Evolutionary conservation across 177 flowering plant species (phyloP).

Genomic region (Telopea speciosissima): DNA sequence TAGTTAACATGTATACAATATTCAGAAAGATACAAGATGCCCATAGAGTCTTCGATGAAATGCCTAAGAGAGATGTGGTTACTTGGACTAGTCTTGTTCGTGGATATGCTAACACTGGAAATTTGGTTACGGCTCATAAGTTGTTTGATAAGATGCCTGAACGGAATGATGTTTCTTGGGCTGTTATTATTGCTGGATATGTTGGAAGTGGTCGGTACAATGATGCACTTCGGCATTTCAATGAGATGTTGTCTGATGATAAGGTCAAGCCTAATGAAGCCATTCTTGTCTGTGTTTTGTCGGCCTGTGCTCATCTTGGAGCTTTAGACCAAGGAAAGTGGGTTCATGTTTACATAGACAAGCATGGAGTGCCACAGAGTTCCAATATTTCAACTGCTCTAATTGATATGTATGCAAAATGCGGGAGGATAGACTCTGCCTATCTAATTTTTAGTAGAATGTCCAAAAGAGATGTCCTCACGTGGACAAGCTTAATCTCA

Average conservation of each 20-base stretch:
- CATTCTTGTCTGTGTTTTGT: constrained; percentile 44
- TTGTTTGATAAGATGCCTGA: constrained; percentile 37
- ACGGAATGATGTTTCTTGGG: constrained; percentile 44
- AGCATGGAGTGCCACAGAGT: constrained; percentile 17
- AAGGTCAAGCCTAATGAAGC: constrained; percentile 47
- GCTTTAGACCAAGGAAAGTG: constrained; percentile 53
- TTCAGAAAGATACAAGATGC: constrained; percentile 31
- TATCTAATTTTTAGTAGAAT: constrained; percentile 23
- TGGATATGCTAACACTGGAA: constrained; percentile 36
- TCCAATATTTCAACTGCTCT: constrained; percentile 41
- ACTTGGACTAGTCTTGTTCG: constrained; percentile 53
- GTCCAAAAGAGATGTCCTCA: constrained; percentile 25
- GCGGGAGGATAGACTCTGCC: constrained; percentile 46
- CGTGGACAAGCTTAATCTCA: constrained; percentile 43
- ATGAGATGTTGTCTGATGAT: constrained; percentile 25
- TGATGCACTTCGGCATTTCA: constrained; percentile 38
- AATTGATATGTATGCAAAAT: constrained; percentile 64
- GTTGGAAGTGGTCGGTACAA: constrained; percentile 29
- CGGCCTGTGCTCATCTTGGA: constrained; percentile 56
- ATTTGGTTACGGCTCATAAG: constrained; percentile 27
- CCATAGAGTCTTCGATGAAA: constrained; percentile 37
- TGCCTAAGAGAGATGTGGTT: constrained; percentile 39
- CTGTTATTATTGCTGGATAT: constrained; percentile 44
- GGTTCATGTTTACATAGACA: constrained; percentile 37
- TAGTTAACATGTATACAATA: constrained; percentile 33